Evolutionary conservation across 441 rosid species (phyloP), one percentile per base, ranked within the genome.

Genomic region (Gossypium schwendimanii): DNA sequence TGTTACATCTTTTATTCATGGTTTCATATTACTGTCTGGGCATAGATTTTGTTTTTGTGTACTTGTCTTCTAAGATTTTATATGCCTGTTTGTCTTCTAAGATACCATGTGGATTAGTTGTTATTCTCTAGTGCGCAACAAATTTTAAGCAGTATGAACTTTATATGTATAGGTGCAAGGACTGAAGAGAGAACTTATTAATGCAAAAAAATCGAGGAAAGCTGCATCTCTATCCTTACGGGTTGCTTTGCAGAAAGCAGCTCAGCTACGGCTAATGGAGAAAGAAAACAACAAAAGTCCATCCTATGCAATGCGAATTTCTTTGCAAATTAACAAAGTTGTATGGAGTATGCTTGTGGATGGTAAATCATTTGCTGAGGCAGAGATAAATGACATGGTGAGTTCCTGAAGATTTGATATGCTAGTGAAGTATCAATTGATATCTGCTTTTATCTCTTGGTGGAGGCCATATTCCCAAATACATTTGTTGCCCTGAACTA

Each of bases 331-430:
- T 76, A 80, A 78, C 75, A 91, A 93, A 86, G 95, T 95, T 61
- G 90, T 91, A 24, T 95, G 99, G 99, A 84, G 89, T 83, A 95
- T 95, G 99, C 88, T 95, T 79, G 76, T 90, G 76, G 99, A 95
- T 84, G 97, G 98, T 61, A 95, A 95, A 90, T 77, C 98, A 73
- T 91, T 95, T 81, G 94, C 99, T 20, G 99, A 95, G 85, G 95
- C 97, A 74, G 98, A 95, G 87, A 95, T 95, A 81, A 93, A 93
- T 85, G 95, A 93, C 80, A 89, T 95, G 99, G 99, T 95, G 75
- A 86, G 92, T 70, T 33, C 15, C 77, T 71, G 54, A 78, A 78
- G 20, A 14, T 41, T 63, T 49, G 26, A 52, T 21, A 41, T 71
- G 24, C 26, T 45, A 71, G 52, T 23, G 36, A 45, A 15, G 60